These are phyloP conservation scores for Saccharomyces mikatae DNA, from an alignment of 805 yeast genomes.

Conservation along the genomic window DNA sequence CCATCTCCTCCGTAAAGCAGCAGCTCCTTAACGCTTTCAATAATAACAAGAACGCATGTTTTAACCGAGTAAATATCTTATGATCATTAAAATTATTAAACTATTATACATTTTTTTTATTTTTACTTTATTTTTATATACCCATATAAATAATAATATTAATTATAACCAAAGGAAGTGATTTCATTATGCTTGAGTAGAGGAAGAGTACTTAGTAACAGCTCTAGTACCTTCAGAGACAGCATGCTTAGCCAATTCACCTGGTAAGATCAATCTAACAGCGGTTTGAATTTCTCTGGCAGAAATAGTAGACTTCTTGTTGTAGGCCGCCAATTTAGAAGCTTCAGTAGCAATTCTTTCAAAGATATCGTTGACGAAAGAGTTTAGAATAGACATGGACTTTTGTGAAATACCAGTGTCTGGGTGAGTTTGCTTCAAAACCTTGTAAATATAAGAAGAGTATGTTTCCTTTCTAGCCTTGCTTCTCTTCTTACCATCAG, in stretches of 20 bases:
- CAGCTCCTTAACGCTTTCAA: background rate
- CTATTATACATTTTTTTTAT: conserved; percentile 7
- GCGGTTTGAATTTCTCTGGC: conserved; percentile 99
- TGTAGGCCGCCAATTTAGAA: conserved; percentile 96
- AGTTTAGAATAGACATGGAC: conserved; percentile 98
- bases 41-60: background rate
- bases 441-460: conserved; percentile 97
- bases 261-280: conserved; percentile 94
- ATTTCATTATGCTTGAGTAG: conserved; percentile 34
- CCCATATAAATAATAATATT: conserved; percentile 3
- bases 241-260: conserved; percentile 98
- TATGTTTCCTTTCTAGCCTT: conserved; percentile 97
- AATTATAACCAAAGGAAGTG: conserved; percentile 2
- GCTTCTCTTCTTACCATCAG: conserved; percentile 82
- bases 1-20: background rate
- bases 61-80: background rate
- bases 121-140: conserved; percentile 2
- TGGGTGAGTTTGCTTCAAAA: conserved; percentile 97
- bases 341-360: conserved; percentile 98
- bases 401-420: conserved; percentile 98
- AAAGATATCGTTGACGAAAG: conserved; percentile 94
- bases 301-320: conserved; percentile 95
- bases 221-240: conserved; percentile 98
- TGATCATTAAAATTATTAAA: background rate
- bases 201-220: conserved; percentile 88